A percentile compares a stretch with the other conserved stretches of the same genome.
Evolutionary conservation across 176 grass and related monocot genomes (phyloP).

Genomic region (Carex cristatella): DNA sequence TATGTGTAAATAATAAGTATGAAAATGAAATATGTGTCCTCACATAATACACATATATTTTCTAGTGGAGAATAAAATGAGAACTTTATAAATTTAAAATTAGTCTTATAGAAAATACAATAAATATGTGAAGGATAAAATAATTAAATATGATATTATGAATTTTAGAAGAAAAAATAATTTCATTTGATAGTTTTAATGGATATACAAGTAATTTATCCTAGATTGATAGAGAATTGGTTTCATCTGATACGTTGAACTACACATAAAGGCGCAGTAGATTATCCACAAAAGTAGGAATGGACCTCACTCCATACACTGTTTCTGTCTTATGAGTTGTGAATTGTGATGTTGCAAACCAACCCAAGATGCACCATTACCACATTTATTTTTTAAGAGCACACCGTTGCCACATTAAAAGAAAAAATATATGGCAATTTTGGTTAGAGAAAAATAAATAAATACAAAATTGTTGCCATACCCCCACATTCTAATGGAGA

Average conservation of each 20-base stretch:
- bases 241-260: not conserved
- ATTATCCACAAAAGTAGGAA: not conserved
- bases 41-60: no score
- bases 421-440: not conserved
- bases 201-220: no score
- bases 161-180: no score
- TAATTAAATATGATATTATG: no score
- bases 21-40: no score
- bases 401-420: slow-evolving; percentile 2
- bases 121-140: no score
- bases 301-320: not conserved
- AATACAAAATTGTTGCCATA: not conserved
- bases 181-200: no score
- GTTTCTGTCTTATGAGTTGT: not conserved
- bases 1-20: no score
- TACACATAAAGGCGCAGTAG: not conserved
- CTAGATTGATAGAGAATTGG: no score
- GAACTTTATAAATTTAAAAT: no score
- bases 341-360: not conserved
- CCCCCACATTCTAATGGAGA: not conserved
- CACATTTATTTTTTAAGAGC: not conserved
- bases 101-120: no score
- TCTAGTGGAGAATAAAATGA: no score
- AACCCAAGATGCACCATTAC: not conserved
- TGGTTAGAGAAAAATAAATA: not conserved